Evolutionary conservation across 208 protist genomes (phyloP), one percentile per base, ranked within the genome.

Genomic region (Crithidia acanthocephali): DNA sequence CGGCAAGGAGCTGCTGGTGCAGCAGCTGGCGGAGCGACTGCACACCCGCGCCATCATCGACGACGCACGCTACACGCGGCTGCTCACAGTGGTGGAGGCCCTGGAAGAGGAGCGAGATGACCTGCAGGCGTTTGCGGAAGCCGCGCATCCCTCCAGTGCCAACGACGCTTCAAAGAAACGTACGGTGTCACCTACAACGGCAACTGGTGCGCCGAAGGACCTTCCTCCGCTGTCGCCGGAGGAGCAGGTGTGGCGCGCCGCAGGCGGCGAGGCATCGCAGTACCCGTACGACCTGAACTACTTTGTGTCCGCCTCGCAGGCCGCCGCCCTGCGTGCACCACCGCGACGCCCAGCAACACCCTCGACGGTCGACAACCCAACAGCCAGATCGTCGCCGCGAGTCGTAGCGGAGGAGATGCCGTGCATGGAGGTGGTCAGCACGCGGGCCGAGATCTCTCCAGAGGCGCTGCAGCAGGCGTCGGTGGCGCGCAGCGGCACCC

Each of bases 1-100:
- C 61, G 89, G 89, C 6, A 94, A 94, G 60, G 89, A 94, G 71
- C 44, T 81, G 68, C 48, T 91, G 16, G 64, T 94, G 13, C 89
- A 94, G 67, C 72, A 73, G 27, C 56, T 94, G 23, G 89, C 86
- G 7, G 48, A 63, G 48, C 70, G 85, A 0, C 81, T 94, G 58
- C 80, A 77, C 27, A 85, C 81, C 13, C 73, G 74, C 8, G 82
- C 78, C 13, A n/a, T 94, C 25, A 57, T 94, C 37, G 86, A 91
- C 45, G 78, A 87, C 42, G 55, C 58, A 15, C 81, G 89, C 44
- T 92, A 90, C 53, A 64, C 59, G 0, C 79, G 80, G 11, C 59
- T 94, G 8, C 44, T 72, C 10, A 65, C 73, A 4, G 81, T 88
- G 15, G 68, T 82, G 52, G 76, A 73, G 27, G 70, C 65, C 40